Percentiles rank a stretch among this genome's conserved stretches.
These are phyloP conservation scores for Diospyros lotus DNA, from an alignment of 148 eudicot genomes.

Conservation along the genomic window DNA sequence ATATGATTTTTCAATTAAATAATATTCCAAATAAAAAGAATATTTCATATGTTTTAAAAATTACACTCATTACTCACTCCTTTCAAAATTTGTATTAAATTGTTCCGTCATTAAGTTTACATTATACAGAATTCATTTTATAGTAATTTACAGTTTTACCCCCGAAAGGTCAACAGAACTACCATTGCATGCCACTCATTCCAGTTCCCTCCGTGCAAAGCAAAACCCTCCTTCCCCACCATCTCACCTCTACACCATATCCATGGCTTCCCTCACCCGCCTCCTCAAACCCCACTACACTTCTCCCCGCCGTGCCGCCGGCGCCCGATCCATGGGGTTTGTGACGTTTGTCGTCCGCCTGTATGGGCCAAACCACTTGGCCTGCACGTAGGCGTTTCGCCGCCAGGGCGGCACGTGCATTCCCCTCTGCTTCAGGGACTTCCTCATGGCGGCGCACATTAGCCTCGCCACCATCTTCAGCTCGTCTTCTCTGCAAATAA, in stretches of 20 bases:
- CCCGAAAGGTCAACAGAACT: too few relatives aligned
- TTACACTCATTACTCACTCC: too few relatives aligned
- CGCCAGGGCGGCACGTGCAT: conserved; percentile 32
- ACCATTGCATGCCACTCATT: too few relatives aligned
- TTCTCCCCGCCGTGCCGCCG: not conserved
- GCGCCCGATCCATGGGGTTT: not conserved
- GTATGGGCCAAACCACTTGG: conserved; percentile 27
- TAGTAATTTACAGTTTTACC: too few relatives aligned
- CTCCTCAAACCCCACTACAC: conserved; percentile 1
- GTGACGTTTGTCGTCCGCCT: conserved; percentile 9
- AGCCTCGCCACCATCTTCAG: conserved; percentile 17
- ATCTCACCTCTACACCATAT: conserved; percentile 1
- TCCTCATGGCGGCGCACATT: conserved; percentile 23
- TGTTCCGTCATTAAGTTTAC: too few relatives aligned
- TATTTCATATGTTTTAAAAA: too few relatives aligned
- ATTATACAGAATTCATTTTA: too few relatives aligned
- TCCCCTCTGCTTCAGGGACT: conserved; percentile 17
- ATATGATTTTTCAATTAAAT: too few relatives aligned
- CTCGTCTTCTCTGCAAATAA: conserved; percentile 15
- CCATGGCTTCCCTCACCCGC: not conserved
- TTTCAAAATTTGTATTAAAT: too few relatives aligned
- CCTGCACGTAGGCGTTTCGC: conserved; percentile 20
- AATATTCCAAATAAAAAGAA: too few relatives aligned
- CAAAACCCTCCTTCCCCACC: not conserved
- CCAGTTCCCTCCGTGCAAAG: not conserved